Evolutionary conservation across 345 rosid species (phyloP).

Genomic region (Citrus australasica): DNA sequence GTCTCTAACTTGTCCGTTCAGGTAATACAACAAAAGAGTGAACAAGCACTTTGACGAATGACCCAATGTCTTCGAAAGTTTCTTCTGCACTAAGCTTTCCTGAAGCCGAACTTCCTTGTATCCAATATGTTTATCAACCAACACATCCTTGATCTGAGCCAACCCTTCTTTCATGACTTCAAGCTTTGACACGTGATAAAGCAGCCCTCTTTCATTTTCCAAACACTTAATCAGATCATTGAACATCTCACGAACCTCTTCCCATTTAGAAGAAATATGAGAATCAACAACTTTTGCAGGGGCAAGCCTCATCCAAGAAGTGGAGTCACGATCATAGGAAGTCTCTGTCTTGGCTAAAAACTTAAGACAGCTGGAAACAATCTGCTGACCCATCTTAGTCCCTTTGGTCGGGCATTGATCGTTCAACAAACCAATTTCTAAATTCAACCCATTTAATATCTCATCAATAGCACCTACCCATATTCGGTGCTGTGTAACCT

Average conservation of each 20-base stretch:
- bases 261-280: conserved; percentile 50
- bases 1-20: conserved; percentile 60
- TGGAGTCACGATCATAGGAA: conserved; percentile 38
- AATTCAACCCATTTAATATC: conserved; percentile 50
- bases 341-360: conserved; percentile 47
- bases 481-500: conserved; percentile 67
- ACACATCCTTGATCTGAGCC: conserved; percentile 60
- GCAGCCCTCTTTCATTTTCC: conserved; percentile 31
- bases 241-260: conserved; percentile 78
- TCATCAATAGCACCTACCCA: conserved; percentile 65
- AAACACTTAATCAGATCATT: conserved; percentile 57
- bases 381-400: conserved; percentile 56
- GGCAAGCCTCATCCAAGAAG: conserved; percentile 69
- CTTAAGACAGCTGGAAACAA: conserved; percentile 54
- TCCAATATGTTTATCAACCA: conserved; percentile 58
- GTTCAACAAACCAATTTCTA: conserved; percentile 47
- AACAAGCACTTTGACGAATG: conserved; percentile 72
- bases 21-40: conserved; percentile 64
- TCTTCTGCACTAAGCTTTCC: conserved; percentile 61
- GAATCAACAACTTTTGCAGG: conserved; percentile 36
- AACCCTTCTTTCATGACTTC: conserved; percentile 84
- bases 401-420: conserved; percentile 33
- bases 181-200: conserved; percentile 56
- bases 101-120: conserved; percentile 65
- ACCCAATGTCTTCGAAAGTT: conserved; percentile 61